Conservation (phyloP, 2,329 filamentous ascomycete species). For the Fusarium nanum region DNA sequence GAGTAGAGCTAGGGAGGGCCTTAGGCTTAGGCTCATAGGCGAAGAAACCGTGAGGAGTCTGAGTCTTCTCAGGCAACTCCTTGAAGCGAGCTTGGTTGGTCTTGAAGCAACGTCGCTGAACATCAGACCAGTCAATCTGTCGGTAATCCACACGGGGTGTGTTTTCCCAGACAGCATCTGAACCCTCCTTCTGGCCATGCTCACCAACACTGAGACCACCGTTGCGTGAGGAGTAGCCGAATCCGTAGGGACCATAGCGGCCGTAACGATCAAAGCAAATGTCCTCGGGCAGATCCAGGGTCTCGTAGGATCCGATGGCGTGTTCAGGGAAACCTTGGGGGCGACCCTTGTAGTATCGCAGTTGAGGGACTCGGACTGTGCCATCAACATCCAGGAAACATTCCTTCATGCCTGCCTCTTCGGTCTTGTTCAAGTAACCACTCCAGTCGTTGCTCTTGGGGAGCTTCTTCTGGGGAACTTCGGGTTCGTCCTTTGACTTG, state of each 20-base stretch:
- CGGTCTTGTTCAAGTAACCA: slow-evolving; percentile 52
- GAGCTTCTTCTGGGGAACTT: slow-evolving; percentile 36
- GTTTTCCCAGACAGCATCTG: slow-evolving; percentile 81
- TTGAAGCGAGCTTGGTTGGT: slow-evolving; percentile 78
- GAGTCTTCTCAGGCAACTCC: slow-evolving; percentile 54
- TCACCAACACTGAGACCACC: slow-evolving; percentile 89
- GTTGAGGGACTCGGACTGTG: slow-evolving; percentile 72
- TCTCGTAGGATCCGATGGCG: slow-evolving; percentile 85
- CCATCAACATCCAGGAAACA: slow-evolving; percentile 81
- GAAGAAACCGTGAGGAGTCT: slow-evolving; percentile 63
- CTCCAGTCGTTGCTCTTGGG: slow-evolving; percentile 52
- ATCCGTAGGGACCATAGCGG: slow-evolving; percentile 87
- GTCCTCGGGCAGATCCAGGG: slow-evolving; percentile 82
- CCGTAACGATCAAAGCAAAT: slow-evolving; percentile 95
- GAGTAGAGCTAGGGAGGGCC: slow-evolving; percentile 1
- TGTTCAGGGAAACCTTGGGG: slow-evolving; percentile 87
- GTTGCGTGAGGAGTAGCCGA: slow-evolving; percentile 81
- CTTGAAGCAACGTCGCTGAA: slow-evolving; percentile 77
- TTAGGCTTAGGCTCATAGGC: slow-evolving; percentile 52
- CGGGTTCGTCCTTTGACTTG: slow-evolving; percentile 21
- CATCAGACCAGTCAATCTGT: slow-evolving; percentile 80
- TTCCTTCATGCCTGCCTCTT: slow-evolving; percentile 68
- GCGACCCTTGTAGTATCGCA: slow-evolving; percentile 81
- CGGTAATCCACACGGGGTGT: slow-evolving; percentile 80
- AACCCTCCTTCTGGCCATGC: slow-evolving; percentile 83